Evolutionary conservation across 306 rosid genomes (phyloP).

Genomic region (Prunus fruticosa): DNA sequence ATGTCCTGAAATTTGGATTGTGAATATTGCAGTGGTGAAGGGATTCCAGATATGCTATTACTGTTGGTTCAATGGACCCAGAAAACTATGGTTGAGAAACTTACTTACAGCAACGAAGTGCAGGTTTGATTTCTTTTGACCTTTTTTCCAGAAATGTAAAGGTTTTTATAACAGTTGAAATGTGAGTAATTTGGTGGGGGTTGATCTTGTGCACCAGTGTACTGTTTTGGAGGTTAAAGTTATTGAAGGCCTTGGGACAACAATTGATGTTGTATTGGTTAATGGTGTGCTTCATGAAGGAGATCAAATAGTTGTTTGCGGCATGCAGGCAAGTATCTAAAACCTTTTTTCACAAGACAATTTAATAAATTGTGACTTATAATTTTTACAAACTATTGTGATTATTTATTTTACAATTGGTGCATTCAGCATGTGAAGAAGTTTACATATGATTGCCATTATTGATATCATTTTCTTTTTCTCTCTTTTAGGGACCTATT

Average conservation of each 20-base stretch:
- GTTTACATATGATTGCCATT: background rate
- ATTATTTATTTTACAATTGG: background rate
- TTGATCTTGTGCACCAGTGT: slow-evolving; percentile 58
- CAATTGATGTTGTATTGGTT: slow-evolving; percentile 93
- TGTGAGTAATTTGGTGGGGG: slow-evolving; percentile 29
- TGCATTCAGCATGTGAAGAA: background rate
- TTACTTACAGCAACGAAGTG: slow-evolving; percentile 78
- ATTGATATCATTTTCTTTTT: background rate
- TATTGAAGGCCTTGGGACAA: slow-evolving; percentile 95
- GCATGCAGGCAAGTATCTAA: slow-evolving; percentile 76
- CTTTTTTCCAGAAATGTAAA: slow-evolving; percentile 19
- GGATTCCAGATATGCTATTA: slow-evolving; percentile 81
- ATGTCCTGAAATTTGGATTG: slow-evolving; percentile 25
- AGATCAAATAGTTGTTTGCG: slow-evolving; percentile 94
- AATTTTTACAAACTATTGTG: slow-evolving; percentile 12
- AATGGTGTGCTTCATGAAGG: slow-evolving; percentile 98
- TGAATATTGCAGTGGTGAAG: slow-evolving; percentile 77
- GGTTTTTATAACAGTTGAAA: slow-evolving; percentile 23
- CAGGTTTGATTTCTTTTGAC: slow-evolving; percentile 56
- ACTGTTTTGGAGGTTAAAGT: slow-evolving; percentile 97
- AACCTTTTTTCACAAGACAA: slow-evolving; percentile 7
- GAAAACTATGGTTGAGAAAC: slow-evolving; percentile 86
- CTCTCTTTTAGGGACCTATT: slow-evolving; percentile 70
- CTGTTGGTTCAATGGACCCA: slow-evolving; percentile 88
- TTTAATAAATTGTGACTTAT: background rate